Evolutionary conservation across 495 filamentous ascomycete genomes (phyloP).

Genomic region (Apodospora peruviana): DNA sequence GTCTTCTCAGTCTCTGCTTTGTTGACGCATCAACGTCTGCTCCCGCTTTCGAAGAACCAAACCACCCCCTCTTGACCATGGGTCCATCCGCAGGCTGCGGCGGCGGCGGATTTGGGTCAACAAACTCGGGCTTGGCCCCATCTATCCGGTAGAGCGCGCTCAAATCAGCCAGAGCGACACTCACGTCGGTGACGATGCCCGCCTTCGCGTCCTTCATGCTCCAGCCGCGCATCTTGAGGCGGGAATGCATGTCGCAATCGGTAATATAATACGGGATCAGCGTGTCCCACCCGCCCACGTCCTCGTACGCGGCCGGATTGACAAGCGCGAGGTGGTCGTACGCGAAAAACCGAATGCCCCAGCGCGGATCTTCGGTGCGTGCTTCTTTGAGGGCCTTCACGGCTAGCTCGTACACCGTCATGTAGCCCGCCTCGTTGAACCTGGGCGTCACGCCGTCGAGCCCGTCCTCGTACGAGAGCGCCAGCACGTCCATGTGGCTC

Average conservation of each 20-base stretch:
- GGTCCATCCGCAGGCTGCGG: constrained; percentile 5
- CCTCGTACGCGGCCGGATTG: constrained; percentile 46
- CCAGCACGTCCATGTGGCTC: constrained; percentile 52
- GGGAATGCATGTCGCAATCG: constrained; percentile 56
- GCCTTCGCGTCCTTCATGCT: constrained; percentile 37
- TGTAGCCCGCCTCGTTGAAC: constrained; percentile 28
- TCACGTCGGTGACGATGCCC: constrained; percentile 52
- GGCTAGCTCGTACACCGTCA: constrained; percentile 44
- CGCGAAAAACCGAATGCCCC: constrained; percentile 50
- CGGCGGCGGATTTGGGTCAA: constrained; percentile 34
- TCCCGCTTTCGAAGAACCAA: no score
- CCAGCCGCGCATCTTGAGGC: constrained; percentile 48
- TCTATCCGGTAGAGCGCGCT: constrained; percentile 42
- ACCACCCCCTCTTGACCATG: constrained; percentile 9
- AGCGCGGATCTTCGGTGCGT: constrained; percentile 24
- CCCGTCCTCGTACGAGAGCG: constrained; percentile 46
- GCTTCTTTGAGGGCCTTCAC: constrained; percentile 35
- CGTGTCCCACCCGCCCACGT: constrained; percentile 56
- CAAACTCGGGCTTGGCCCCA: constrained; percentile 23
- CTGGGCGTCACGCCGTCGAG: constrained; percentile 23
- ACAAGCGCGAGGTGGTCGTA: constrained; percentile 57
- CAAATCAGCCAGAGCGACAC: constrained; percentile 39
- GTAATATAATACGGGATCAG: constrained; percentile 56
- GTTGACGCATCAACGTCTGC: no score
- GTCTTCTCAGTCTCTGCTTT: no score